These are phyloP conservation scores for Saksenaea vasiformis DNA, from an alignment of 371 early-diverging fungal species.

Conservation along the genomic window DNA sequence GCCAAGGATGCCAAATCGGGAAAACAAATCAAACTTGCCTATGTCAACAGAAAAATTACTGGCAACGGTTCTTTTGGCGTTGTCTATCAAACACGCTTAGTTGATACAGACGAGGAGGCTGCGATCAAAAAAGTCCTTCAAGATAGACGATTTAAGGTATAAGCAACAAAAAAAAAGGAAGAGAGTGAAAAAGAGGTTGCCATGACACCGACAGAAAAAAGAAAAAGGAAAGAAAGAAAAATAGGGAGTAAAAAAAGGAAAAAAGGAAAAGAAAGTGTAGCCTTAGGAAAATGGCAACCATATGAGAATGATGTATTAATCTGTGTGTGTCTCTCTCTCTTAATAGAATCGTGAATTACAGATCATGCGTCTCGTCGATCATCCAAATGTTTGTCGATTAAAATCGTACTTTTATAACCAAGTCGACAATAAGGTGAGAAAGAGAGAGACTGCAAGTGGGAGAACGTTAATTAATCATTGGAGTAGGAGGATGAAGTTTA, in stretches of 20 bases:
- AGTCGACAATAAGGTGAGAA: slow-evolving; percentile 49
- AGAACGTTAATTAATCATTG: neutral
- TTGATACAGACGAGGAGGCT: slow-evolving; percentile 77
- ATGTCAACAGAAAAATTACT: slow-evolving; percentile 88
- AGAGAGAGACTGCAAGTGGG: neutral
- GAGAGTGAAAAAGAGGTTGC: neutral
- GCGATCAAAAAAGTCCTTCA: slow-evolving; percentile 97
- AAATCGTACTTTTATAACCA: slow-evolving; percentile 81
- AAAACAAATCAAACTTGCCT: slow-evolving; percentile 81
- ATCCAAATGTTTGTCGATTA: slow-evolving; percentile 79
- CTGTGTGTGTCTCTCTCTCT: neutral
- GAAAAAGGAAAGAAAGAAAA: slow-evolving; percentile 1
- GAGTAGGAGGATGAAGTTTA: slow-evolving; percentile 88
- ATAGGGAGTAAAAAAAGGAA: slow-evolving; percentile 7
- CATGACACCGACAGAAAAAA: neutral
- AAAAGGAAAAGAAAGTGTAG: neutral
- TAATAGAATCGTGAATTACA: slow-evolving; percentile 83
- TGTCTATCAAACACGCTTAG: slow-evolving; percentile 91
- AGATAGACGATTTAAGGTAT: slow-evolving; percentile 95
- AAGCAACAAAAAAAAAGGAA: neutral
- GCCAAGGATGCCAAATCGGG: slow-evolving; percentile 88
- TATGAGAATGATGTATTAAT: neutral
- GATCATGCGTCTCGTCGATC: slow-evolving; percentile 82
- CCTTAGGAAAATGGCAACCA: neutral
- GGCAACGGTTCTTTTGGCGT: slow-evolving; percentile 98